Evolutionary conservation across 805 yeast genomes (phyloP), one percentile per base, ranked within the genome.

Genomic region (Candida chauliodis): DNA sequence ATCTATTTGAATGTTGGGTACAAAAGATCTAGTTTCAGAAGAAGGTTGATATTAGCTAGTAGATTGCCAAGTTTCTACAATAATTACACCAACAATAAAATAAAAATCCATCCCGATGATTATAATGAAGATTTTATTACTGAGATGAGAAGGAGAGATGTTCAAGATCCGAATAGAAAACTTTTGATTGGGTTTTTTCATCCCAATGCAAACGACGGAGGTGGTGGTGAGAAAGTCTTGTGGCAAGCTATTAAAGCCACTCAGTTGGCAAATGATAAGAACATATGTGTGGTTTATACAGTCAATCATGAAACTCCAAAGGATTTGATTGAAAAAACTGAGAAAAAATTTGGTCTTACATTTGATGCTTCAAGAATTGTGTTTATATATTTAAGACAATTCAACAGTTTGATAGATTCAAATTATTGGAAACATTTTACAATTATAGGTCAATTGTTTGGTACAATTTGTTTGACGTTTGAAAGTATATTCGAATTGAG

Each of bases 141-240:
- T 6, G 48, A 43, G 13, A 56, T 59, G 63, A 48, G 45, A 32
- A 54, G 58, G 7, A 51, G 71, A 26, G 63, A 55, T 36, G 56
- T 58, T 2, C 45, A 52, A 2, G 76, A 71, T 48, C 57, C 63
- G 1, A 41, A 47, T 11, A 53, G 85, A 19, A 57, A 52, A 28
- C 48, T 70, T 8, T 58, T 87, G 8, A 82, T 69, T 55, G 99
- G 98, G 5, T 90, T 84, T 53, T 89, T 93, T 66, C 99, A 93
- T 61, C 99, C 99, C 0, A 85, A 82, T 51, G 89, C 96, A 46
- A 86, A 85, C 56, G 95, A 96, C 27, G 96, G 95, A 32, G 99
- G 99, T 14, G 99, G 99, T 21, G 99, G 99, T 17, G 99, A 93
- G 56, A 77, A 91, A 40, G 99, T 93, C 0, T 66, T 93, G 28